Conservation (phyloP, 345 rosid species). For the Salix brachista region DNA sequence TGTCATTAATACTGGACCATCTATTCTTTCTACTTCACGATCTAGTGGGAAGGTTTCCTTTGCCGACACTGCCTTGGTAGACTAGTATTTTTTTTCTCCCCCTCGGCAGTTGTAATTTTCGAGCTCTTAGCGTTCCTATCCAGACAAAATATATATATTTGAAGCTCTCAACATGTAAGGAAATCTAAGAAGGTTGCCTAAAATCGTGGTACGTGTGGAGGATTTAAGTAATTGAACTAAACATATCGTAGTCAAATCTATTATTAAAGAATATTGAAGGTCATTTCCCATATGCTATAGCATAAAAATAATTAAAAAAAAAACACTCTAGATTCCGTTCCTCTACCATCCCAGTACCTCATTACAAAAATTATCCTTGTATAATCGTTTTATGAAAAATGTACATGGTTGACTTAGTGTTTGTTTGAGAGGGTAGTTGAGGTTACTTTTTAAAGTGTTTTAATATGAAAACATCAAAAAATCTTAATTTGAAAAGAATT, state of each 20-base stretch:
- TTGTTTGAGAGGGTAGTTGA: no score
- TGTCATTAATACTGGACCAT: slow-evolving; percentile 4
- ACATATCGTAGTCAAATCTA: slow-evolving; percentile 15
- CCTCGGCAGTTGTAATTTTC: neutral
- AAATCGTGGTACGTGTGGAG: slow-evolving; percentile 12
- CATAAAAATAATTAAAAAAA: neutral
- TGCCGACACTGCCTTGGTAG: slow-evolving; percentile 29
- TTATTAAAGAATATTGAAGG: neutral
- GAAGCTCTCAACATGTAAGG: slow-evolving; percentile 20
- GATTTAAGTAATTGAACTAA: neutral
- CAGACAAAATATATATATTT: neutral
- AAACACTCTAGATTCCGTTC: no score
- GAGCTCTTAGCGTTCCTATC: neutral
- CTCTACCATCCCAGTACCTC: no score
- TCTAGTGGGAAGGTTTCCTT: slow-evolving; percentile 15
- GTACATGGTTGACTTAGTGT: no score
- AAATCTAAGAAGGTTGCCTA: slow-evolving; percentile 20
- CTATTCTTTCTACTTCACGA: neutral
- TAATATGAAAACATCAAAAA: no score
- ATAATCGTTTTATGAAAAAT: no score
- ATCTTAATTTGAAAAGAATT: no score
- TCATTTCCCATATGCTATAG: slow-evolving; percentile 1
- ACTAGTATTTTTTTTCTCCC: neutral
- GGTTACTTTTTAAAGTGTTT: no score
- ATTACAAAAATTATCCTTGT: no score